phyloP scores from a whole-genome alignment of 208 protist genomes.

The Leishmania gerbilli region DNA sequence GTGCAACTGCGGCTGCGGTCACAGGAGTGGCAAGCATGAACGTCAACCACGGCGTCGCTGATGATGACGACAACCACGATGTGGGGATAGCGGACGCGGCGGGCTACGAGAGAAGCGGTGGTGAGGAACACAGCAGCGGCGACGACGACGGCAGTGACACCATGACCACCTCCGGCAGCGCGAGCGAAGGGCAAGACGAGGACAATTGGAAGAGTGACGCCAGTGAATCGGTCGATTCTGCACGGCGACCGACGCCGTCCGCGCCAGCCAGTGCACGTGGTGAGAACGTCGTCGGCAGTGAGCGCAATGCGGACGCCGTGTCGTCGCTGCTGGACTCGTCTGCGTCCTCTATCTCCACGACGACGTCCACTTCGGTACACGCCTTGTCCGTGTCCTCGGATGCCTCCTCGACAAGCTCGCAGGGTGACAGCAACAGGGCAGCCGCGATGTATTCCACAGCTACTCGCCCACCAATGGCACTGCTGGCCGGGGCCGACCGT shows the following conservation, averaged over 20 bases:
- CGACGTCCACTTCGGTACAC: background rate
- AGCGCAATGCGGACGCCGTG: background rate
- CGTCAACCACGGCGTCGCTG: background rate
- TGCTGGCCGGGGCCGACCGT: background rate
- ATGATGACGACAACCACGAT: background rate
- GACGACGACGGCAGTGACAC: background rate
- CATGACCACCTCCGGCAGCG: background rate
- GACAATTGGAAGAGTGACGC: background rate
- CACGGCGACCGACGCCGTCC: background rate
- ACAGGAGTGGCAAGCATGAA: background rate
- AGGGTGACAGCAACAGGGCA: background rate
- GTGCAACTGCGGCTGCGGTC: background rate
- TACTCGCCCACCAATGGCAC: background rate
- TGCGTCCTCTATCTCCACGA: background rate
- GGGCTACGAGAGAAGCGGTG: conserved; percentile 23
- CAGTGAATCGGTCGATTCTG: background rate
- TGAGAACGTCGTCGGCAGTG: background rate
- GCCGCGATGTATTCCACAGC: background rate
- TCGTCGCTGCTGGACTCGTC: background rate
- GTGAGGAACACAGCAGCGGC: background rate
- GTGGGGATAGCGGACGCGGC: conserved; percentile 11
- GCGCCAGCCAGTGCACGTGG: background rate
- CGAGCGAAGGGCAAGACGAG: background rate
- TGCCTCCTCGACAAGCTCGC: background rate
- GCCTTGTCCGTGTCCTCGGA: conserved; percentile 2